phyloP scores from a whole-genome alignment of 257 asterid genomes.

The Marsdenia floribunda region DNA sequence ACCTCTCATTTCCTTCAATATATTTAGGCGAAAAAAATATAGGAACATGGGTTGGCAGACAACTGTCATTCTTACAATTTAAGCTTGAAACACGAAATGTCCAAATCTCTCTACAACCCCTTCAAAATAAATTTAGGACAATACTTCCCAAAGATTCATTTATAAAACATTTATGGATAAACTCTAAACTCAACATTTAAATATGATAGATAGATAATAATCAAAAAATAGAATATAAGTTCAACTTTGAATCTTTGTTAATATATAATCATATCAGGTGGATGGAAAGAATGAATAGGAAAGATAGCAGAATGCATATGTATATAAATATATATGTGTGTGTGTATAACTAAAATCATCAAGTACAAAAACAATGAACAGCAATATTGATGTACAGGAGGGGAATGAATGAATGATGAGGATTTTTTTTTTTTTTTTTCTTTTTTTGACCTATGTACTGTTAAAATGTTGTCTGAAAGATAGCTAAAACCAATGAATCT shows the following conservation, averaged over 20 bases:
- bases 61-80: slow-evolving; percentile 13
- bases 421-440: background rate
- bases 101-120: no score
- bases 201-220: no score
- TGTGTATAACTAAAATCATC: background rate
- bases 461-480: background rate
- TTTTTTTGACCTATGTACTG: background rate
- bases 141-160: no score
- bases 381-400: background rate
- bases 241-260: no score
- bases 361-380: slow-evolving; percentile 10
- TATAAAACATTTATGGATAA: no score
- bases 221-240: no score
- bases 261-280: no score
- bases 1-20: background rate
- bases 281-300: no score
- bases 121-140: no score
- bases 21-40: background rate
- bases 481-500: slow-evolving; percentile 14
- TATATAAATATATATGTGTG: no score
- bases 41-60: slow-evolving; percentile 2
- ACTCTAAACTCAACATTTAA: no score
- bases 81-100: background rate
- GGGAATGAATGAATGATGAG: background rate
- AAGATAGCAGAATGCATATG: no score